phyloP scores from a whole-genome alignment of 768 basidiomycete genomes.

The Russula brevipes region DNA sequence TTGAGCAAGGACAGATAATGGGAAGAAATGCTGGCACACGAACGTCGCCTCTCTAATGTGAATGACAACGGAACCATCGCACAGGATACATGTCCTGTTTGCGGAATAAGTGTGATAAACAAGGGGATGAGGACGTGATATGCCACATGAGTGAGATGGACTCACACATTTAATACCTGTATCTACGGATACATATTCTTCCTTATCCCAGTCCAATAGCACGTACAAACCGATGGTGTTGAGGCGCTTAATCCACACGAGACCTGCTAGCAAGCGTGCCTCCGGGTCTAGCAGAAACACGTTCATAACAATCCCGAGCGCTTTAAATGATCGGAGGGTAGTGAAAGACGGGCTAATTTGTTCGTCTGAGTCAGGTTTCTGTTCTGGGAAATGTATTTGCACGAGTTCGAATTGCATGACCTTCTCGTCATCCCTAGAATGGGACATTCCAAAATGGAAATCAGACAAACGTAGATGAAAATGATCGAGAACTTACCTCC shows the following conservation, averaged over 20 bases:
- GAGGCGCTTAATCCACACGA: constrained; percentile 55
- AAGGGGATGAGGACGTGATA: neutral
- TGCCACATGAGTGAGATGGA: constrained; percentile 23
- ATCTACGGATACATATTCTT: constrained; percentile 66
- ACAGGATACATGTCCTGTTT: constrained; percentile 74
- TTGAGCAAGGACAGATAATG: constrained; percentile 38
- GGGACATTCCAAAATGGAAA: neutral
- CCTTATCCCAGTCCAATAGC: constrained; percentile 59
- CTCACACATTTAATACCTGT: constrained; percentile 70
- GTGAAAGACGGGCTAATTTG: constrained; percentile 44
- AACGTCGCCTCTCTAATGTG: constrained; percentile 65
- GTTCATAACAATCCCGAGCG: constrained; percentile 68
- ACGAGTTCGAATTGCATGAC: constrained; percentile 70
- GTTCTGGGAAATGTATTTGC: constrained; percentile 55
- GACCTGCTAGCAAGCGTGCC: constrained; percentile 57
- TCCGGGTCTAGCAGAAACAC: constrained; percentile 68
- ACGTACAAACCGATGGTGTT: constrained; percentile 59
- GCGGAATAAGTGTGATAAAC: constrained; percentile 47
- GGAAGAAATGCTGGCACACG: constrained; percentile 67
- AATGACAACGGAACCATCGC: constrained; percentile 62
- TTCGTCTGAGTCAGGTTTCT: constrained; percentile 4
- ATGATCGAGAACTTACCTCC: constrained; percentile 19
- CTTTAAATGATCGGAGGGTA: constrained; percentile 57
- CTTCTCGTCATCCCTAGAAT: constrained; percentile 42
- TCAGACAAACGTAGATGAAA: neutral